Evolutionary conservation across 805 yeast species (phyloP).

Genomic region (Wickerhamiella spandovensis): DNA sequence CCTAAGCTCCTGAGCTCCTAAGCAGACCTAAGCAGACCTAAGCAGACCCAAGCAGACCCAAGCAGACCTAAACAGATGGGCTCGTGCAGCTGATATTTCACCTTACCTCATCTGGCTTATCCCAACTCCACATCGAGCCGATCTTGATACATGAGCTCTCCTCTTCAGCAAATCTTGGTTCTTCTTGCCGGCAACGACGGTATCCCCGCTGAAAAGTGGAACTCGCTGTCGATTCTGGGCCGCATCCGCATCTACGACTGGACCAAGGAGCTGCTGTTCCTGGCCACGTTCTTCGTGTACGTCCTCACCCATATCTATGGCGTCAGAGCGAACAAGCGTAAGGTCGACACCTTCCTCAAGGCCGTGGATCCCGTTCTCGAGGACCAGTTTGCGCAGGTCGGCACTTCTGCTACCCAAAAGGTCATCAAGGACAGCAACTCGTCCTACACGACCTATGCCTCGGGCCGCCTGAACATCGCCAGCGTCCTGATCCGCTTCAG

Average conservation of each 20-base stretch:
- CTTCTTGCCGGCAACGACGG: conserved; percentile 8
- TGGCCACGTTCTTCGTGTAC: conserved; percentile 38
- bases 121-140: background rate
- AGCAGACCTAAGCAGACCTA: too few species aligned
- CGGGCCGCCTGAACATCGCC: conserved; percentile 74
- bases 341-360: conserved; percentile 41
- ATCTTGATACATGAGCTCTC: background rate
- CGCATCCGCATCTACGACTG: conserved; percentile 58
- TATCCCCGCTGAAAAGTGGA: conserved; percentile 36
- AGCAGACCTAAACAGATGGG: too few species aligned
- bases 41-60: too few species aligned
- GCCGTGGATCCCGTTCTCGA: conserved; percentile 40
- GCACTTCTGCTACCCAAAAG: conserved; percentile 27
- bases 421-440: conserved; percentile 51
- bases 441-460: conserved; percentile 57
- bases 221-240: conserved; percentile 41
- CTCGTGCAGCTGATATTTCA: background rate
- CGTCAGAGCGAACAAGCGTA: conserved; percentile 38
- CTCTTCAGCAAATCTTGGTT: background rate
- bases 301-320: conserved; percentile 46
- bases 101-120: background rate
- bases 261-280: conserved; percentile 53
- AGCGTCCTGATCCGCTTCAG: conserved; percentile 46
- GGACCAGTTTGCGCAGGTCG: conserved; percentile 68
- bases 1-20: background rate